Evolutionary conservation across 1,139 yeast genomes (phyloP), one percentile per base, ranked within the genome.

Genomic region (Trichomonascaceae sp.): DNA sequence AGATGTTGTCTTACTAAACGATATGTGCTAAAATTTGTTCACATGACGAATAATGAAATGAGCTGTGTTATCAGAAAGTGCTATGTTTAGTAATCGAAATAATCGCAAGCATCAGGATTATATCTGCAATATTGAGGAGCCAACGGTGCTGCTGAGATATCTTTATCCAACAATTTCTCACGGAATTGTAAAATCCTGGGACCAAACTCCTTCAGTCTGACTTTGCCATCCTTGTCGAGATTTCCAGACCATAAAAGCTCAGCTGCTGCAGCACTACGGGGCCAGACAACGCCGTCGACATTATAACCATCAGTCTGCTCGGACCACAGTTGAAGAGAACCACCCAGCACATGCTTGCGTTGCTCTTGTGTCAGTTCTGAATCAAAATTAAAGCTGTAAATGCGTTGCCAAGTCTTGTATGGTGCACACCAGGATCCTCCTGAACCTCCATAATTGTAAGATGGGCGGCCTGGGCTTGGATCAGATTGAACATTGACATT

Each of bases 391-490:
- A 65, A 74, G 48, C 65, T 61, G 60, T 75, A 75, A 36, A 77
- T 74, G 49, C 76, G 63, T 61, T 76, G 80, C 78, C 77, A 75
- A 9, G 77, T 70, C 58, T 75, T 76, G 63, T 76, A 76, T 1
- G 79, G 79, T 20, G 69, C 75, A 63, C 81, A 76, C 75, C 77
- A 76, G 15, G 76, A 70, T 3, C 77, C 78, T 7, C 73, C 77
- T 43, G 53, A 52, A 9, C 64, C 64, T 13, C 71, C 71, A n/a
- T 58, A 56, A 59, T 72, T 71, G 60, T 71, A 72, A 0, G 60
- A 67, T 51, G 69, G 67, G 1, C 53, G 58, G 3, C 60, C 58
- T 1, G 57, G 60, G 51, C 67, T 70, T 9, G 66, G 60, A 45
- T 61, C 56, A 2, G 24, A 17, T 43, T 60, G 63, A 12, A 52